These are phyloP conservation scores for Apiotrichum siamense DNA, from an alignment of 1,284 basidiomycete genomes.

Conservation along the genomic window DNA sequence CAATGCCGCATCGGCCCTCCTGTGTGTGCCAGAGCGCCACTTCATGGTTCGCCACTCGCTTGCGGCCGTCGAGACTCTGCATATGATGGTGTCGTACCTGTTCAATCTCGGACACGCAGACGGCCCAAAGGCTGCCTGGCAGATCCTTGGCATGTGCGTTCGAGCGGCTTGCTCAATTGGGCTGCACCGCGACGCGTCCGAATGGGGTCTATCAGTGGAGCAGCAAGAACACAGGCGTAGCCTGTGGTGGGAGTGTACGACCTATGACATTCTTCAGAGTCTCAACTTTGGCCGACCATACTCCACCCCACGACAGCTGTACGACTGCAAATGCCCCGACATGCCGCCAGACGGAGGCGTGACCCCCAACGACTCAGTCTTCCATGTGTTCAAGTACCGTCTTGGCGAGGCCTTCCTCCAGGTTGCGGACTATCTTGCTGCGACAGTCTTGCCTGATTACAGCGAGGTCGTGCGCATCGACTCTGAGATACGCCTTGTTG, in stretches of 20 bases:
- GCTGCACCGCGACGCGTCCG: constrained; percentile 20
- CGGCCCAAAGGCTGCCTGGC: constrained; percentile 18
- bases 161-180: constrained; percentile 17
- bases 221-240: constrained; percentile 14
- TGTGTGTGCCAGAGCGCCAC: constrained; percentile 17
- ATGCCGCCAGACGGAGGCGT: constrained; percentile 8
- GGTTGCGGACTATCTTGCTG: constrained; percentile 20
- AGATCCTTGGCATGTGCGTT: constrained; percentile 17
- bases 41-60: constrained; percentile 21
- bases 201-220: constrained; percentile 19
- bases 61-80: constrained; percentile 19
- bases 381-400: constrained; percentile 21
- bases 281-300: constrained; percentile 30
- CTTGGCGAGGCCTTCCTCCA: constrained; percentile 16
- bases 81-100: constrained; percentile 23
- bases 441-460: constrained; percentile 20
- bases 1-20: constrained; percentile 15
- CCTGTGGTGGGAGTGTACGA: constrained; percentile 21
- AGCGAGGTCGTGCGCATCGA: constrained; percentile 19
- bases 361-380: constrained; percentile 12
- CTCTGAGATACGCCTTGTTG: constrained; percentile 15
- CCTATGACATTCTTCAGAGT: constrained; percentile 23
- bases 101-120: constrained; percentile 17
- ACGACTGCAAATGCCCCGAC: constrained; percentile 13
- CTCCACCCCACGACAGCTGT: constrained; percentile 18